Percentiles rank a stretch among this genome's conserved stretches.
Evolutionary conservation across 768 basidiomycete species (phyloP).

Genomic region (Chalciporus chontae): DNA sequence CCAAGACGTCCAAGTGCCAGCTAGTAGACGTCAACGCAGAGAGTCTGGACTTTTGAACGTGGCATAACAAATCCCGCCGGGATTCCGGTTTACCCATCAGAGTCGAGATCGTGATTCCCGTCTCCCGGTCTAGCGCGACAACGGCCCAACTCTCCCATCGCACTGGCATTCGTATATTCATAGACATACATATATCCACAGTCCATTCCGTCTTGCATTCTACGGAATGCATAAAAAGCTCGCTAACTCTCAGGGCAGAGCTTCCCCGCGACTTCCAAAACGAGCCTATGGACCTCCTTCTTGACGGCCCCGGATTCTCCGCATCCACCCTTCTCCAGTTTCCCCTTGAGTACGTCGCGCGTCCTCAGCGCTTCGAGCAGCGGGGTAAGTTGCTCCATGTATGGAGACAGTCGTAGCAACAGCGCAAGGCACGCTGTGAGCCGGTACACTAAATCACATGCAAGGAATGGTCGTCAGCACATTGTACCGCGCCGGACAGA

Average conservation of each 20-base stretch:
- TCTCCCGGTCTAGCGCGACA: background rate
- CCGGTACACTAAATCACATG: slow-evolving; percentile 63
- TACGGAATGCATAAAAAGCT: background rate
- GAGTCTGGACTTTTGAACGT: background rate
- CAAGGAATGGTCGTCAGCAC: background rate
- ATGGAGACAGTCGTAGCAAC: slow-evolving; percentile 72
- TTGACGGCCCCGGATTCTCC: slow-evolving; percentile 52
- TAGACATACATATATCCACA: too few relatives aligned
- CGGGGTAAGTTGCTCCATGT: slow-evolving; percentile 50
- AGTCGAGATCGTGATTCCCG: background rate
- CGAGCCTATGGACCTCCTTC: slow-evolving; percentile 61
- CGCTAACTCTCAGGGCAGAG: slow-evolving; percentile 29
- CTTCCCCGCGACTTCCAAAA: slow-evolving; percentile 57
- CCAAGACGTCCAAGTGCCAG: too few relatives aligned
- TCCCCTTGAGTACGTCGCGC: slow-evolving; percentile 51
- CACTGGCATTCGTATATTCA: too few relatives aligned
- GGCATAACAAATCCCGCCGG: background rate
- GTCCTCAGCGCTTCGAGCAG: slow-evolving; percentile 73
- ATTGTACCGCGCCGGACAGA: background rate
- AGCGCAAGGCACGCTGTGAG: slow-evolving; percentile 76
- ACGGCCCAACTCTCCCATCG: too few relatives aligned
- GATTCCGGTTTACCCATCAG: background rate
- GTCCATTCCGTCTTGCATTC: background rate
- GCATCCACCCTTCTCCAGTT: slow-evolving; percentile 51
- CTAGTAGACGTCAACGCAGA: background rate